Evolutionary conservation across 352 stramenopile species (phyloP), one percentile per base, ranked within the genome.

Genomic region (Globisporangium carolinianum): DNA sequence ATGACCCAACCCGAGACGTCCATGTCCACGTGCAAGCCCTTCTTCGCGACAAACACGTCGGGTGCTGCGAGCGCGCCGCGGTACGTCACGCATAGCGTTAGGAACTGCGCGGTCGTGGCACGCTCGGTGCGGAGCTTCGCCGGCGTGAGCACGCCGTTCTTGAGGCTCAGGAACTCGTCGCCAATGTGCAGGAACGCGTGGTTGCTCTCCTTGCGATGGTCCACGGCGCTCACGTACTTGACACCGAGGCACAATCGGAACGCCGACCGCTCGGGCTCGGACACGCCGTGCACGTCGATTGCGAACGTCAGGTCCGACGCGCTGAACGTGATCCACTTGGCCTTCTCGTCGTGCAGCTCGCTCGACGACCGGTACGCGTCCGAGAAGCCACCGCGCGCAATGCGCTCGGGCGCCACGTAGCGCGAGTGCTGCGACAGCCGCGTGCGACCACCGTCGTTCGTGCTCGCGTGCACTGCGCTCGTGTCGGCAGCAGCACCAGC

Each of bases 131-230:
- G 72, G 49, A 95, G 78, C 47, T 85, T 86, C 10, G 81, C 71
- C 15, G 83, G 78, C 0, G 72, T 84, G 42, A 95, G 63, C 8
- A 84, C 53, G 1, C 85, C 85, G 52, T 91, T 88, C 46, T 92
- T 89, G 45, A 92, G 66, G 15, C 62, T 83, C 37, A 95, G 65
- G 63, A 95, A 95, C 17, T 87, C 83, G 57, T 95, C 81, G 0
- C 86, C 86, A 17, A 95, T 61, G 57, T 95, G 84, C 10, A 95
- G 65, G 6, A 95, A 58, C 5, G 75, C 83, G 36, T 91, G 83
- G 49, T 86, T 86, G 10, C 73, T 85, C 15, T 69, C 76, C 60
- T 87, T 79, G 0, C 84, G 79, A 61, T 92, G 79, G 37, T 94
- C 84, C 12, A 82, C 51, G 36, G 78, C 71, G 9, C 73, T 87